Evolutionary conservation across 1,284 basidiomycete genomes (phyloP).

Genomic region (Cystobasidium pallidum): DNA sequence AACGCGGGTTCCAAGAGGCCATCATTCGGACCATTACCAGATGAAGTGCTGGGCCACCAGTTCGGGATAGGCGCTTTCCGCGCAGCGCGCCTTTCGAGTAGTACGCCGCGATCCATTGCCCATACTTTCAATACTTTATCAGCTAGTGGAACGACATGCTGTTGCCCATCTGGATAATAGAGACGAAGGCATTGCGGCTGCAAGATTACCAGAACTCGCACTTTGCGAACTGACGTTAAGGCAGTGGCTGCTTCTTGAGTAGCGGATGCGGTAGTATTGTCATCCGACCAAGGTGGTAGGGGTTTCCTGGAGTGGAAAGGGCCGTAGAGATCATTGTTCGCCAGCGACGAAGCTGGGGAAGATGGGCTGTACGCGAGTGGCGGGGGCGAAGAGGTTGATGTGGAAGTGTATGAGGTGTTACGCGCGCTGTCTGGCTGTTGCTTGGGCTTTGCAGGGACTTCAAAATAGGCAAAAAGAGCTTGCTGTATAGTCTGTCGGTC

Average conservation of each 20-base stretch:
- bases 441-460: not conserved
- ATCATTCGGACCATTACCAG: not conserved
- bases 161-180: constrained; percentile 33
- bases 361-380: constrained; percentile 3
- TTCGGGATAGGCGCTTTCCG: constrained; percentile 1
- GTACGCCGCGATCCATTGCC: constrained; percentile 42
- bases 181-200: constrained; percentile 42
- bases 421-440: not conserved
- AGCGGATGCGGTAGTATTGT: not conserved
- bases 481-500: constrained; percentile 27
- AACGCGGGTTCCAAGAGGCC: constrained; percentile 64
- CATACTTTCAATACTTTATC: constrained; percentile 42
- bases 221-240: constrained; percentile 10
- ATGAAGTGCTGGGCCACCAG: constrained; percentile 42
- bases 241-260: constrained; percentile 1
- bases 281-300: constrained; percentile 35
- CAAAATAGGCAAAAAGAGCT: constrained; percentile 46
- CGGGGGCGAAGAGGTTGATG: not conserved
- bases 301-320: constrained; percentile 33
- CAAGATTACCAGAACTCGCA: constrained; percentile 43
- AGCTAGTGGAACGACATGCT: constrained; percentile 43
- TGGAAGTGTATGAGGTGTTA: not conserved
- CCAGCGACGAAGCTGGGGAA: constrained; percentile 1
- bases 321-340: constrained; percentile 45
- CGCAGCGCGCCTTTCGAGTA: constrained; percentile 41